phyloP scores from a whole-genome alignment of 202 grass and related monocot genomes.

The Elaeis oleifera region DNA sequence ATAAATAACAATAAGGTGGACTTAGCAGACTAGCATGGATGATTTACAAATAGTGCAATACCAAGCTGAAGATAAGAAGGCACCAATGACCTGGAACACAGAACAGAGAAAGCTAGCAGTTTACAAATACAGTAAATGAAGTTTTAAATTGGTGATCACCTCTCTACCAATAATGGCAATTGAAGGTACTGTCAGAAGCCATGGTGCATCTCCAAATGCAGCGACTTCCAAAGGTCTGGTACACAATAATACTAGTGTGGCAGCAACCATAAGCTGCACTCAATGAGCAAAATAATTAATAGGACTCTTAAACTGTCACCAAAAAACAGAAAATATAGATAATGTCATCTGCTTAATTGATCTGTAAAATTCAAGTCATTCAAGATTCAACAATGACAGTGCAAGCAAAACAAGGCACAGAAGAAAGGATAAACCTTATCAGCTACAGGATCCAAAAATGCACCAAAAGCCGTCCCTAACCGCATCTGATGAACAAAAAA shows the following conservation, averaged over 20 bases:
- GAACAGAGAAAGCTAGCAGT: too few relatives aligned
- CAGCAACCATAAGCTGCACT: constrained; percentile 92
- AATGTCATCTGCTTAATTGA: too few relatives aligned
- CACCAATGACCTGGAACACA: too few relatives aligned
- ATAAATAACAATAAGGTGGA: too few relatives aligned
- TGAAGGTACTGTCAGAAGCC: constrained; percentile 88
- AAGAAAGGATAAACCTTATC: constrained; percentile 61
- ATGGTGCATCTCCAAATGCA: constrained; percentile 45
- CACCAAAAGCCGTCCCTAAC: constrained; percentile 90
- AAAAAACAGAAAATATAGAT: neutral
- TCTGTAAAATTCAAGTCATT: too few relatives aligned
- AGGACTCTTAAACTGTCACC: constrained; percentile 9
- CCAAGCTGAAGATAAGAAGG: too few relatives aligned
- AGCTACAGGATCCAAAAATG: constrained; percentile 99
- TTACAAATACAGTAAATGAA: too few relatives aligned
- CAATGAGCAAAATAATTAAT: constrained; percentile 23
- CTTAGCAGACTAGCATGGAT: too few relatives aligned
- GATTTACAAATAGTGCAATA: too few relatives aligned
- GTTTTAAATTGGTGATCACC: constrained; percentile 27
- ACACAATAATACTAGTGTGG: constrained; percentile 83
- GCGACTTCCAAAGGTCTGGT: constrained; percentile 75
- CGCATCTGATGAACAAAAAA: constrained; percentile 55
- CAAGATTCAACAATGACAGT: neutral
- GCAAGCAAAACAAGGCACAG: constrained; percentile 15
- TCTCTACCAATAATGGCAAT: constrained; percentile 99